phyloP scores from a whole-genome alignment of 2,329 filamentous ascomycete species.

The Neoarthrinium moseri region DNA sequence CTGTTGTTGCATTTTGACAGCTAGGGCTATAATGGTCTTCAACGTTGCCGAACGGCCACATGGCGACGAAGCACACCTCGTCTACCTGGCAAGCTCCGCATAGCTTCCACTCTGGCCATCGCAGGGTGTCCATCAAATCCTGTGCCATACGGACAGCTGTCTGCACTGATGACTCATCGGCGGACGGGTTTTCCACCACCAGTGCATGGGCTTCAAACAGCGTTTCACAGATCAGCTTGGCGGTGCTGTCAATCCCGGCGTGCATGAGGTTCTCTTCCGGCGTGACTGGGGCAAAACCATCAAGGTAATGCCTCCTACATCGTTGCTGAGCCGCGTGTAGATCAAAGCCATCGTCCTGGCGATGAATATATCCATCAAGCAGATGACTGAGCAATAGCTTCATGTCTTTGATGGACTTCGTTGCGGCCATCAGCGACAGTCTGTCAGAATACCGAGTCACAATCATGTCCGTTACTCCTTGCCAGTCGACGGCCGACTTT shows the following conservation, averaged over 20 bases:
- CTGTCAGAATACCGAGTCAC: slow-evolving; percentile 59
- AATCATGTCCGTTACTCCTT: slow-evolving; percentile 64
- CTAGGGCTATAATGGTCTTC: slow-evolving; percentile 29
- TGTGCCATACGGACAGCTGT: slow-evolving; percentile 7
- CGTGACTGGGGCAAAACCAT: slow-evolving; percentile 27
- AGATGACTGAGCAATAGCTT: slow-evolving; percentile 33
- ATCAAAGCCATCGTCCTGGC: slow-evolving; percentile 30
- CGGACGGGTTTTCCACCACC: slow-evolving; percentile 17
- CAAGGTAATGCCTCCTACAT: slow-evolving; percentile 47
- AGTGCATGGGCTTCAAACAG: slow-evolving; percentile 27
- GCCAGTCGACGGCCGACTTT: slow-evolving; percentile 57
- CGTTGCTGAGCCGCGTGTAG: slow-evolving; percentile 37
- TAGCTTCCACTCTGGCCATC: slow-evolving; percentile 34
- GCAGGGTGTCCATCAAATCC: slow-evolving; percentile 24
- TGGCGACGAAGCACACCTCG: slow-evolving; percentile 36
- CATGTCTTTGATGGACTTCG: slow-evolving; percentile 21
- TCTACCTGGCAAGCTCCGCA: slow-evolving; percentile 28
- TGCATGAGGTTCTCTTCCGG: slow-evolving; percentile 43
- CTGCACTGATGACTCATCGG: slow-evolving; percentile 8
- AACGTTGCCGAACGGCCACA: slow-evolving; percentile 35
- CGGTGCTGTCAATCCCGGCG: slow-evolving; percentile 32
- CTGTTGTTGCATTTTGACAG: slow-evolving; percentile 18
- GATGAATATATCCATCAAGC: slow-evolving; percentile 43
- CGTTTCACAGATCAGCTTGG: slow-evolving; percentile 16
- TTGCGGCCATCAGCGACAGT: slow-evolving; percentile 40